Percentiles rank a stretch among this genome's conserved stretches.
These are phyloP conservation scores for Lobosporangium transversale DNA, from an alignment of 192 early-diverging fungal species.

Conservation along the genomic window DNA sequence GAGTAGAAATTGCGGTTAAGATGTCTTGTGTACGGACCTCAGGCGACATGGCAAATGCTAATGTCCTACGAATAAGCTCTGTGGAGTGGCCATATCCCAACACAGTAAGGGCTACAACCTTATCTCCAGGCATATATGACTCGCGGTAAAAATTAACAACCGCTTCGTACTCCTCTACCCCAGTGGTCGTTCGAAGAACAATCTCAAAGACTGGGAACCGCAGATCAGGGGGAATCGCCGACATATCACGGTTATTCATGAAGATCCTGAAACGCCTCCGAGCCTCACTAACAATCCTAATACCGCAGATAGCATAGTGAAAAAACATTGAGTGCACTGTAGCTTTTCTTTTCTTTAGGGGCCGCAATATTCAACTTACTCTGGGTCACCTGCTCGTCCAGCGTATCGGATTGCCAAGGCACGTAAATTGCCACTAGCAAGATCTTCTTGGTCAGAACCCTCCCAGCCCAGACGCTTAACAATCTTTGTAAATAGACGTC, in stretches of 20 bases:
- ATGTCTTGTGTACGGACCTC: constrained; percentile 70
- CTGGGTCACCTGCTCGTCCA: constrained; percentile 66
- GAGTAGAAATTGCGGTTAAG: constrained; percentile 52
- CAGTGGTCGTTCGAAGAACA: constrained; percentile 61
- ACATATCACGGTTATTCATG: constrained; percentile 60
- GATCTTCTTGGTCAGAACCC: constrained; percentile 58
- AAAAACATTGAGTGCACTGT: too few species aligned
- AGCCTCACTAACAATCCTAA: constrained; percentile 73
- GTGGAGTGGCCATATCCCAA: constrained; percentile 63
- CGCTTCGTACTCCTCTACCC: constrained; percentile 53
- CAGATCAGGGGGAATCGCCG: constrained; percentile 73
- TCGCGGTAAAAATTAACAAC: constrained; percentile 58
- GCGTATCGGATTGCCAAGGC: constrained; percentile 72
- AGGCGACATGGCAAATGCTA: constrained; percentile 65
- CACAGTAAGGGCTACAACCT: constrained; percentile 67
- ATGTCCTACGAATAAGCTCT: constrained; percentile 57
- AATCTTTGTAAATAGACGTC: constrained; percentile 57
- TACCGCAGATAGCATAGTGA: too few species aligned
- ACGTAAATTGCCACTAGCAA: constrained; percentile 66
- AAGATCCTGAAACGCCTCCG: constrained; percentile 72
- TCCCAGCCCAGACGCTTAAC: constrained; percentile 70
- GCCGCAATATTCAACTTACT: constrained; percentile 35
- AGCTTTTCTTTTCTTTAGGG: not conserved
- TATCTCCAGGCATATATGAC: constrained; percentile 59
- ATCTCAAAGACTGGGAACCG: constrained; percentile 69